phyloP scores from a whole-genome alignment of 306 rosid genomes.

The Abrus pulchellus region DNA sequence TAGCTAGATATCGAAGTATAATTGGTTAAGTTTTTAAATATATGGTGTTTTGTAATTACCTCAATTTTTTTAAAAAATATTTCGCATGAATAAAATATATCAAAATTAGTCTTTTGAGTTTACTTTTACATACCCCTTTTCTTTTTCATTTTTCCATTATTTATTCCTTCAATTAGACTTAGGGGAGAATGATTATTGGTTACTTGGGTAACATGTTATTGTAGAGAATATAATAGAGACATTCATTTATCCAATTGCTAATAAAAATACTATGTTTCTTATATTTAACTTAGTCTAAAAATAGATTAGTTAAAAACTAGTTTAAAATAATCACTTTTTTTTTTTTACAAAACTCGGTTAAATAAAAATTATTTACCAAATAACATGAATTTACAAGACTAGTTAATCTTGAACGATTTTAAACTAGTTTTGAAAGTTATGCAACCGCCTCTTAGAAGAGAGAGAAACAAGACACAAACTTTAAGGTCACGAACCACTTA shows the following conservation, averaged over 20 bases:
- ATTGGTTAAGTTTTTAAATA: not conserved
- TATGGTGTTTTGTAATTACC: not conserved
- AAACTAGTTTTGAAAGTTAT: not conserved
- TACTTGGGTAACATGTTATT: not conserved
- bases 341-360: not conserved
- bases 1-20: not conserved
- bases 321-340: not conserved
- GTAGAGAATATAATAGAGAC: too few species aligned
- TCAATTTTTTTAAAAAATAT: not conserved
- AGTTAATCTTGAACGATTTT: not conserved
- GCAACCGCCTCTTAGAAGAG: not conserved
- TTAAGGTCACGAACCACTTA: not conserved
- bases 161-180: not conserved
- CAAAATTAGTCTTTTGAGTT: not conserved
- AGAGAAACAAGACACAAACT: not conserved
- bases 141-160: not conserved
- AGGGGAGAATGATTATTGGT: not conserved
- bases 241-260: not conserved
- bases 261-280: not conserved
- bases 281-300: not conserved
- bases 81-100: not conserved
- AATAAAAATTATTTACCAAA: not conserved
- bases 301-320: not conserved
- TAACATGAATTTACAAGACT: not conserved
- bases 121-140: not conserved